A percentile compares a stretch with the other conserved stretches of the same genome.
Evolutionary conservation across 768 basidiomycete species (phyloP).

Genomic region (Phylloporus arenicola): DNA sequence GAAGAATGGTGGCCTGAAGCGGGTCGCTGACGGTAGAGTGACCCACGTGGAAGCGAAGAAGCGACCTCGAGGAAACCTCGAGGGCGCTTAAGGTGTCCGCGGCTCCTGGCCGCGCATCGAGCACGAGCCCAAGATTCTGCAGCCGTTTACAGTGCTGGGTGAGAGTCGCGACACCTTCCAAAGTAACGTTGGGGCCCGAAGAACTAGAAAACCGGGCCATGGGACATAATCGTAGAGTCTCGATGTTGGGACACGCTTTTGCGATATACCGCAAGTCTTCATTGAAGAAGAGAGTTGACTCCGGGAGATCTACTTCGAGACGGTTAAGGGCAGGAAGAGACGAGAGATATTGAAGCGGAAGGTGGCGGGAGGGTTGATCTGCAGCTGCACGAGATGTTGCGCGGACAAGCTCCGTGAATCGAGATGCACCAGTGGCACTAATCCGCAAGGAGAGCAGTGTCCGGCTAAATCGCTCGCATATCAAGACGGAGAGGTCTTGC

Average conservation of each 20-base stretch:
- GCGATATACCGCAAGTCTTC: constrained; percentile 56
- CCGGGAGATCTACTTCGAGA: constrained; percentile 76
- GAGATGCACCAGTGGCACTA: constrained; percentile 61
- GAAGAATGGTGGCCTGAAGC: constrained; percentile 62
- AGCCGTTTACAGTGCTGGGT: constrained; percentile 53
- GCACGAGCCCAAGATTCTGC: constrained; percentile 60
- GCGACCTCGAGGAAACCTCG: constrained; percentile 54
- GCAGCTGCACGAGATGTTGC: constrained; percentile 56
- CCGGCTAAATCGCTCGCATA: constrained; percentile 57
- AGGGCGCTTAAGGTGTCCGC: constrained; percentile 42
- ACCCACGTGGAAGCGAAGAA: constrained; percentile 68
- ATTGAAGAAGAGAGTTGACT: constrained; percentile 61
- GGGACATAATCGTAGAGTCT: constrained; percentile 63
- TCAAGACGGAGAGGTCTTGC: constrained; percentile 60
- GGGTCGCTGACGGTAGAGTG: constrained; percentile 69
- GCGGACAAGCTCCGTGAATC: constrained; percentile 77
- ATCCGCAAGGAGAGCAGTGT: constrained; percentile 59
- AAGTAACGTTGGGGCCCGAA: constrained; percentile 50
- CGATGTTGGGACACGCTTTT: constrained; percentile 60
- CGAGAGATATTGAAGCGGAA: constrained; percentile 56
- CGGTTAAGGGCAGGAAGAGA: constrained; percentile 50
- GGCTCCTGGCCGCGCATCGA: constrained; percentile 50
- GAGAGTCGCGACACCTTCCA: constrained; percentile 59
- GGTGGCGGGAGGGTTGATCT: constrained; percentile 53
- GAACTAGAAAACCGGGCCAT: constrained; percentile 57